phyloP scores from a whole-genome alignment of 805 yeast genomes.

The Pichia ethanolica region DNA sequence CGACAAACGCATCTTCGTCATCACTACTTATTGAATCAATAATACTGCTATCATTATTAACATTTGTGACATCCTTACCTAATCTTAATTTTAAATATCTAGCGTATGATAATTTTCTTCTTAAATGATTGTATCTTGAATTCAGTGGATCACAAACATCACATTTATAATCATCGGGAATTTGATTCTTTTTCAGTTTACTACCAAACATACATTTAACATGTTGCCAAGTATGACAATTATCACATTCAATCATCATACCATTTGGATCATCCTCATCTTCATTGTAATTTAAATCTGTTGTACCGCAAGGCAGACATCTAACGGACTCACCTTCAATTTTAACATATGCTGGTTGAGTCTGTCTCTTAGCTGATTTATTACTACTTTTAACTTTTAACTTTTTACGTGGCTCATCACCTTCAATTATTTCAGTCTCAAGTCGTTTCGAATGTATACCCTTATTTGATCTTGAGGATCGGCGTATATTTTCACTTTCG shows the following conservation, averaged over 20 bases:
- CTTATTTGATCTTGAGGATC: constrained; percentile 36
- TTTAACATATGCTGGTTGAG: not conserved
- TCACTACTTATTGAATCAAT: not conserved
- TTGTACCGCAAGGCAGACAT: constrained; percentile 58
- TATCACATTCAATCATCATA: constrained; percentile 52
- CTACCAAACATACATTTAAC: constrained; percentile 51
- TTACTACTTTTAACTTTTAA: not conserved
- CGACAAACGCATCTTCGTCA: too few species aligned
- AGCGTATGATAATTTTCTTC: constrained; percentile 25
- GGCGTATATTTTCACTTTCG: constrained; percentile 23
- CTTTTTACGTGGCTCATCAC: not conserved
- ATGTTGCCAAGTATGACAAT: constrained; percentile 69
- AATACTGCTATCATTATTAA: constrained; percentile 4
- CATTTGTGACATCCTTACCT: not conserved
- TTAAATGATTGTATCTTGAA: constrained; percentile 27
- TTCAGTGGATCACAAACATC: constrained; percentile 41
- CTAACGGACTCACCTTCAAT: constrained; percentile 29
- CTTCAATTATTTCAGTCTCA: not conserved
- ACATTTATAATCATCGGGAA: constrained; percentile 48
- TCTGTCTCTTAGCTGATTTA: not conserved
- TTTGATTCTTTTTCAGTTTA: constrained; percentile 23
- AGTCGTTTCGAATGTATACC: constrained; percentile 26
- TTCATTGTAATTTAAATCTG: constrained; percentile 49
- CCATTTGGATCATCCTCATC: constrained; percentile 34
- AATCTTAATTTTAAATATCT: constrained; percentile 18